These are phyloP conservation scores for Talaromyces stipitatus DNA, from an alignment of 495 filamentous ascomycete genomes.

Conservation along the genomic window DNA sequence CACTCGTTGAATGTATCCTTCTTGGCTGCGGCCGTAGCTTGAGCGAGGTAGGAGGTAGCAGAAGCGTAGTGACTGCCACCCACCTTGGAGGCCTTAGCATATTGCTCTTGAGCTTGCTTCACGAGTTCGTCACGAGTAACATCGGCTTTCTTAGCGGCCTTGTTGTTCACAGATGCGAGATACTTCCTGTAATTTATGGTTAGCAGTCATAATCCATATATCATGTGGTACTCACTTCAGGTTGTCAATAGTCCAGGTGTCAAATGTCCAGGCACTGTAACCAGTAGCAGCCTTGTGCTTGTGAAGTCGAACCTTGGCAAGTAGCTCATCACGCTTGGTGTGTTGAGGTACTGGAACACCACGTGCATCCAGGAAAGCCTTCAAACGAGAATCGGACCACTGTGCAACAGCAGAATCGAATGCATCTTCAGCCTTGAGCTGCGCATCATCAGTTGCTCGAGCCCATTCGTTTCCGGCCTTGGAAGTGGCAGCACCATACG, in stretches of 20 bases:
- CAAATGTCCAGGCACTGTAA: slow-evolving; percentile 76
- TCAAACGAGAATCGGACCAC: slow-evolving; percentile 71
- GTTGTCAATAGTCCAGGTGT: slow-evolving; percentile 73
- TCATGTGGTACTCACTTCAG: slow-evolving; percentile 44
- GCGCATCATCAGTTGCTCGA: slow-evolving; percentile 63
- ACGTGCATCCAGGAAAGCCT: slow-evolving; percentile 56
- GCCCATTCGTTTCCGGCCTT: slow-evolving; percentile 72
- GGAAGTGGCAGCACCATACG: slow-evolving; percentile 73
- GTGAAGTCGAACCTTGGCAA: slow-evolving; percentile 64
- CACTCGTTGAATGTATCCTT: slow-evolving; percentile 68
- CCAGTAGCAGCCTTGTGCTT: slow-evolving; percentile 64
- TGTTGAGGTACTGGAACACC: slow-evolving; percentile 63
- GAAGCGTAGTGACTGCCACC: slow-evolving; percentile 65
- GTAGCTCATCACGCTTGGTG: slow-evolving; percentile 70
- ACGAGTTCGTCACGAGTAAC: slow-evolving; percentile 67
- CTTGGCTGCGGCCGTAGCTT: slow-evolving; percentile 63
- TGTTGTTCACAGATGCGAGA: slow-evolving; percentile 59
- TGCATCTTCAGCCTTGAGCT: slow-evolving; percentile 54
- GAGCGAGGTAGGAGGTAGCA: slow-evolving; percentile 62
- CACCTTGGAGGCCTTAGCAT: slow-evolving; percentile 58
- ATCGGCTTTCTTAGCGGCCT: slow-evolving; percentile 54
- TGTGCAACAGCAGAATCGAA: slow-evolving; percentile 55
- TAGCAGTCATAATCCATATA: too few relatives aligned
- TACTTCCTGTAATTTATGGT: slow-evolving; percentile 46
- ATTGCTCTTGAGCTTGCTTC: slow-evolving; percentile 63